Conservation (phyloP, 495 filamentous ascomycete genomes). For the Daldinia decipiens region DNA sequence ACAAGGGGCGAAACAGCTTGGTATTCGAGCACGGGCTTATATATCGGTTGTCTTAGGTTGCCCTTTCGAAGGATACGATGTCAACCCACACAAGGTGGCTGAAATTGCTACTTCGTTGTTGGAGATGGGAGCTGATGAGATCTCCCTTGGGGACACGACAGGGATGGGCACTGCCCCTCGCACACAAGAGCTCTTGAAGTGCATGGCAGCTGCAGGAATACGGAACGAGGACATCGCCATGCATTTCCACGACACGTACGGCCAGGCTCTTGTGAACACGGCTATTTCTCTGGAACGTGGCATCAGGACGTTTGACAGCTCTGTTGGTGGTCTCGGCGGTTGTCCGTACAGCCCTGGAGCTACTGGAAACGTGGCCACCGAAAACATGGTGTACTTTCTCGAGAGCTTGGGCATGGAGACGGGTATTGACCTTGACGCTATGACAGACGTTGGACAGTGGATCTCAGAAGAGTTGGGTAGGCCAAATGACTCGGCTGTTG, state of each 20-base stretch:
- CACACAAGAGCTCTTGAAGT: slow-evolving; percentile 74
- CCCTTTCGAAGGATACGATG: slow-evolving; percentile 90
- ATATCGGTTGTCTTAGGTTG: slow-evolving; percentile 95
- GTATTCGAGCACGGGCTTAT: slow-evolving; percentile 87
- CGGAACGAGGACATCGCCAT: slow-evolving; percentile 83
- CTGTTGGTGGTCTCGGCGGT: slow-evolving; percentile 89
- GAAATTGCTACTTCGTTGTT: slow-evolving; percentile 83
- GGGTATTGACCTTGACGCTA: slow-evolving; percentile 83
- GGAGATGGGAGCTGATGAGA: slow-evolving; percentile 96
- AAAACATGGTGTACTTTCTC: slow-evolving; percentile 90
- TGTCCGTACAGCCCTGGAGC: slow-evolving; percentile 95
- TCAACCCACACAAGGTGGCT: slow-evolving; percentile 80
- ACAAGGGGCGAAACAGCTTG: slow-evolving; percentile 71
- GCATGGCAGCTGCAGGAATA: slow-evolving; percentile 79
- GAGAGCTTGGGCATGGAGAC: slow-evolving; percentile 89
- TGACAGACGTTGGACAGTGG: slow-evolving; percentile 88
- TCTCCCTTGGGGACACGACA: slow-evolving; percentile 93
- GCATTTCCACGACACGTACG: slow-evolving; percentile 98
- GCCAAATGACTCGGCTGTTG: slow-evolving; percentile 77
- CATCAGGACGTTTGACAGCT: slow-evolving; percentile 87
- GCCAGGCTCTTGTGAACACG: slow-evolving; percentile 90
- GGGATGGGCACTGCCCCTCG: slow-evolving; percentile 93
- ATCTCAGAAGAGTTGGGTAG: slow-evolving; percentile 84
- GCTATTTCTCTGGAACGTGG: slow-evolving; percentile 88
- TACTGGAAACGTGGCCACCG: slow-evolving; percentile 93